Percentiles rank a stretch among this genome's conserved stretches.
These are phyloP conservation scores for Colletotrichum sp. DNA, from an alignment of 2,329 filamentous ascomycete genomes.

Conservation along the genomic window DNA sequence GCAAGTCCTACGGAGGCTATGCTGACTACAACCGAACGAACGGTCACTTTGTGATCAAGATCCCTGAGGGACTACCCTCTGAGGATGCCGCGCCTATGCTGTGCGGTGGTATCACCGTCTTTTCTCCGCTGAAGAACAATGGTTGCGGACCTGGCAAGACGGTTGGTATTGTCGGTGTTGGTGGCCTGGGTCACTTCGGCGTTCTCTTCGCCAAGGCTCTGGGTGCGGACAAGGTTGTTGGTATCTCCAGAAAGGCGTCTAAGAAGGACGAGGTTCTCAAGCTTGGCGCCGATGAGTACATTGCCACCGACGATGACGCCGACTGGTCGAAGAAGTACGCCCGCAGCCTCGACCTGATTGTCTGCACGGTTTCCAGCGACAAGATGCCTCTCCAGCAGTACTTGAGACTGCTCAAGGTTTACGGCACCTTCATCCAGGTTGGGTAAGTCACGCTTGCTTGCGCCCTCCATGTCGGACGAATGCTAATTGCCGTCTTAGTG, in stretches of 20 bases:
- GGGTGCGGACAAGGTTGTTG: conserved; percentile 63
- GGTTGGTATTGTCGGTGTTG: conserved; percentile 71
- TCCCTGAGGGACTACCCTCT: conserved; percentile 44
- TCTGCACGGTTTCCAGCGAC: conserved; percentile 57
- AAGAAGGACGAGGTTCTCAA: conserved; percentile 61
- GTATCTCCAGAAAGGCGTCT: conserved; percentile 57
- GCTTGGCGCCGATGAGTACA: conserved; percentile 60
- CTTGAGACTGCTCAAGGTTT: conserved; percentile 48
- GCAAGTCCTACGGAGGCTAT: conserved; percentile 65
- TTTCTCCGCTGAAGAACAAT: conserved; percentile 64
- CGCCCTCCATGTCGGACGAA: background rate
- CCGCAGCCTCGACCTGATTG: conserved; percentile 60
- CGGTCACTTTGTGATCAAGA: conserved; percentile 53
- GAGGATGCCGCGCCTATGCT: conserved; percentile 66
- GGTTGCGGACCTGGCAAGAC: conserved; percentile 70
- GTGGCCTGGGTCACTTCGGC: conserved; percentile 73
- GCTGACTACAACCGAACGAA: conserved; percentile 37
- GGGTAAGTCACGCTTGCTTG: conserved; percentile 12
- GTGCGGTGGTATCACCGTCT: conserved; percentile 74
- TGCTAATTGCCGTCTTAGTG: conserved; percentile 23
- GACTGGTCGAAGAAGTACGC: conserved; percentile 60
- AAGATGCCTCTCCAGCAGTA: conserved; percentile 61
- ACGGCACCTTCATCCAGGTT: conserved; percentile 28
- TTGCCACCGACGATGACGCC: conserved; percentile 49
- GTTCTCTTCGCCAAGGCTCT: conserved; percentile 72